Conservation (phyloP, 345 rosid species). For the Alliaria petiolata region DNA sequence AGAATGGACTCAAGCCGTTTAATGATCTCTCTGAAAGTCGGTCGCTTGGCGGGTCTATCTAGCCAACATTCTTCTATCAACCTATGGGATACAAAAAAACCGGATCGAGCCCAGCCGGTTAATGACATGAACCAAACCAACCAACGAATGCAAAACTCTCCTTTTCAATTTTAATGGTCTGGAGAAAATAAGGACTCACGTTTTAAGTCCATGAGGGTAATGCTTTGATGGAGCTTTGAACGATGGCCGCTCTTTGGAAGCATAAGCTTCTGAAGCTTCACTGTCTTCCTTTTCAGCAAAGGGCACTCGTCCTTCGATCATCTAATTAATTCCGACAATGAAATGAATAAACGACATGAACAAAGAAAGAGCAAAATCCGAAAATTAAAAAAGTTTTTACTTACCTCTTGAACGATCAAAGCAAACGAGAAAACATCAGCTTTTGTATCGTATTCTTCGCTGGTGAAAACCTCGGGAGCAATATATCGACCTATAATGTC, state of each 20-base stretch:
- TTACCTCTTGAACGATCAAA: constrained; percentile 86
- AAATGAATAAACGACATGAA: constrained; percentile 14
- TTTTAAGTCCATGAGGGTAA: constrained; percentile 80
- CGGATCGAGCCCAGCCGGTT: neutral
- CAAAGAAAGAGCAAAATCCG: neutral
- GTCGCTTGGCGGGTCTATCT: constrained; percentile 75
- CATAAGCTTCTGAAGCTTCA: constrained; percentile 61
- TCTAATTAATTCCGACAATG: constrained; percentile 34
- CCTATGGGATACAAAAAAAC: constrained; percentile 36
- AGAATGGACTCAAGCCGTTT: constrained; percentile 55
- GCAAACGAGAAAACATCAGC: constrained; percentile 96
- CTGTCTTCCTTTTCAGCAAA: constrained; percentile 58
- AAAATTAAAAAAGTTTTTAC: neutral
- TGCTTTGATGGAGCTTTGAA: constrained; percentile 71
- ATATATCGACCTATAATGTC: constrained; percentile 65
- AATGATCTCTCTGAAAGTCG: constrained; percentile 71
- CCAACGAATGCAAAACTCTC: constrained; percentile 1
- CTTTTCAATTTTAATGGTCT: neutral
- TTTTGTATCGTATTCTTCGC: constrained; percentile 78
- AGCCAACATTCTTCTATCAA: constrained; percentile 89
- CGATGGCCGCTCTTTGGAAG: constrained; percentile 47
- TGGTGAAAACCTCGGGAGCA: constrained; percentile 79
- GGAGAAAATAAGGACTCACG: constrained; percentile 42
- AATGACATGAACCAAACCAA: constrained; percentile 6
- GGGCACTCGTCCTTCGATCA: constrained; percentile 86